Evolutionary conservation across 2,329 filamentous ascomycete species (phyloP), one percentile per base, ranked within the genome.

Genomic region (Elsinoe ampelina): DNA sequence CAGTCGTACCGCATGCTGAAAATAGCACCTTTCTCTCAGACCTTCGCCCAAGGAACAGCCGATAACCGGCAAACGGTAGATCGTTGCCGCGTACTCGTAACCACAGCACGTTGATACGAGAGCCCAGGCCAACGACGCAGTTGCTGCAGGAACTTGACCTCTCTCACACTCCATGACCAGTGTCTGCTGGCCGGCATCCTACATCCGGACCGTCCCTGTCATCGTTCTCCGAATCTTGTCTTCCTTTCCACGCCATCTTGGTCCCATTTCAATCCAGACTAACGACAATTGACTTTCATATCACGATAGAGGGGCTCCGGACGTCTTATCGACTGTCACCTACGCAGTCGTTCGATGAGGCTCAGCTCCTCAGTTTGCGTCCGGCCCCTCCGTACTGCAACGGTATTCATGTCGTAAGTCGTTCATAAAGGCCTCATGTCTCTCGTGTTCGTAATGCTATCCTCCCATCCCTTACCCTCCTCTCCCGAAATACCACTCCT

Each of bases 231-330:
- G 38, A 17, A 22, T 39, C 32, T 52, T 32, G 11, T 10, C 48
- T 35, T 13, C 45, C 32, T 35, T 35, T 34, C 45, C 45, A 50
- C 13, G 26, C 19, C 30, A 52, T 22, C 26, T 34, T 26, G 15
- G 13, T n/a, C 32, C 48, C 48, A 15, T 39, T 52, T 36, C 45
- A 50, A n/a, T 19, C 22, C 12, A 35, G 22, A 13, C 48, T 52
- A 52, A 34, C 48, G 48, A 52, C 48, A 52, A 52, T 52, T 39
- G 48, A 52, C 48, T 52, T 52, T 52, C 48, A 26, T 22, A 36
- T 36, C 48, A 17, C 32, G 48, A 52, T 52, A 39, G 48, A 52
- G 48, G 48, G 34, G 48, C 35, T 10, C 34, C 19, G 12, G 8
- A 34, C 48, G 26, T 35, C 32, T 38, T 52, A 52, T 38, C 34